Base-by-base conservation (phyloP, 192 early-diverging fungal species). In the Podochytrium sp. region DNA sequence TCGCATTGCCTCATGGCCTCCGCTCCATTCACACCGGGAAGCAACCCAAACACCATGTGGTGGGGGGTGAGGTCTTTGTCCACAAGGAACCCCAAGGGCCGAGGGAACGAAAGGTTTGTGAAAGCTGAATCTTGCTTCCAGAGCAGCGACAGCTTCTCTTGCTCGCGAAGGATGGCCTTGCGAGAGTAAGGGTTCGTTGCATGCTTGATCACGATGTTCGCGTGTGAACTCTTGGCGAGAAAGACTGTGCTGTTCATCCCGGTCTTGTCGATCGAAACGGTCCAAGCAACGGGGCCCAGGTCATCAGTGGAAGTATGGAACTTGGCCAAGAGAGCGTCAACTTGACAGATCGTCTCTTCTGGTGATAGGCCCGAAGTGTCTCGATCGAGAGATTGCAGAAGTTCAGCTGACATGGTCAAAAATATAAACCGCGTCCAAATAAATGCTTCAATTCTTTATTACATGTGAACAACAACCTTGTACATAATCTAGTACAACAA, bases 401-500 rank as follows among this genome's bases (percentile, higher is more conserved):
- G n/a, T n/a, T n/a, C n/a, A n/a, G n/a, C n/a, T n/a, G n/a, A n/a
- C n/a, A n/a, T n/a, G n/a, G n/a, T n/a, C n/a, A n/a, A n/a, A n/a
- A n/a, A n/a, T n/a, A n/a, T n/a, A n/a, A n/a, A n/a, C n/a, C n/a
- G n/a, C n/a, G n/a, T n/a, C n/a, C n/a, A n/a, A n/a, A n/a, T n/a
- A n/a, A n/a, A n/a, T n/a, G n/a, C n/a, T n/a, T n/a, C n/a, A n/a
- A n/a, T n/a, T n/a, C n/a, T n/a, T n/a, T n/a, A n/a, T n/a, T n/a
- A n/a, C n/a, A n/a, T n/a, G n/a, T n/a, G n/a, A n/a, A n/a, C n/a
- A n/a, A n/a, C n/a, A n/a, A n/a, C n/a, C n/a, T n/a, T n/a, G n/a
- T n/a, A n/a, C n/a, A n/a, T n/a, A n/a, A n/a, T n/a, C n/a, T 59
- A 71, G 53, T 85, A 93, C 14, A 94, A 77, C 53, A 96, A 84